Evolutionary conservation across 441 rosid species (phyloP).

Genomic region (Metrosideros polymorpha): DNA sequence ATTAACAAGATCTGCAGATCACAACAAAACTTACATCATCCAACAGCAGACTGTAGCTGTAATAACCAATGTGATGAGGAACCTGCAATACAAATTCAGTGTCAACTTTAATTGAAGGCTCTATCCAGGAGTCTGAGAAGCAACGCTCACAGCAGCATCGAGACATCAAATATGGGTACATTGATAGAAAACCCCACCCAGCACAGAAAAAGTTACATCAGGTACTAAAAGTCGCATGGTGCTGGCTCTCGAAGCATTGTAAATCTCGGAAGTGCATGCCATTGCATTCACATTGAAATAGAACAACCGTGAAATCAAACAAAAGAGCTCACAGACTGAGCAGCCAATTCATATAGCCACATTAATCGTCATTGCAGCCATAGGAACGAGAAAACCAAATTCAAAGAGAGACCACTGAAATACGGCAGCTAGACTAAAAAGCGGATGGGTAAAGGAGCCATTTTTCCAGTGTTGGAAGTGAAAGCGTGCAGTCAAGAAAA

Average conservation of each 20-base stretch:
- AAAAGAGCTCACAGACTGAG: fast-evolving
- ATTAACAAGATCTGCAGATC: background rate
- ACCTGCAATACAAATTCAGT: slow-evolving; percentile 28
- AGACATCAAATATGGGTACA: background rate
- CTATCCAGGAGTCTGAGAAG: background rate
- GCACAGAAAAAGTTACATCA: background rate
- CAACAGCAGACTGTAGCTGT: slow-evolving; percentile 95
- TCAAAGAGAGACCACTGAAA: background rate
- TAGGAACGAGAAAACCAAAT: background rate
- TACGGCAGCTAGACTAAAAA: background rate
- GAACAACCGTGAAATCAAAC: background rate
- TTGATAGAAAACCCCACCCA: background rate
- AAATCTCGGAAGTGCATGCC: background rate
- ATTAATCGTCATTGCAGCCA: background rate
- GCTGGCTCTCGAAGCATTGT: background rate
- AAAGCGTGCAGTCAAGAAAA: background rate
- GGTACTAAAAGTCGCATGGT: background rate
- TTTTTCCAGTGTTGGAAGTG: background rate
- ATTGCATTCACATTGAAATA: background rate
- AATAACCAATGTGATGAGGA: slow-evolving; percentile 78
- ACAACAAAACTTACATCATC: slow-evolving; percentile 76
- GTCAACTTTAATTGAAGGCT: background rate
- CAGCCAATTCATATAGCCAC: background rate
- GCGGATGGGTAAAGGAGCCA: background rate
- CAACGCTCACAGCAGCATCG: background rate